These are phyloP conservation scores for Aegilops tauschii DNA, from an alignment of 176 grass and related monocot genomes.

Conservation along the genomic window DNA sequence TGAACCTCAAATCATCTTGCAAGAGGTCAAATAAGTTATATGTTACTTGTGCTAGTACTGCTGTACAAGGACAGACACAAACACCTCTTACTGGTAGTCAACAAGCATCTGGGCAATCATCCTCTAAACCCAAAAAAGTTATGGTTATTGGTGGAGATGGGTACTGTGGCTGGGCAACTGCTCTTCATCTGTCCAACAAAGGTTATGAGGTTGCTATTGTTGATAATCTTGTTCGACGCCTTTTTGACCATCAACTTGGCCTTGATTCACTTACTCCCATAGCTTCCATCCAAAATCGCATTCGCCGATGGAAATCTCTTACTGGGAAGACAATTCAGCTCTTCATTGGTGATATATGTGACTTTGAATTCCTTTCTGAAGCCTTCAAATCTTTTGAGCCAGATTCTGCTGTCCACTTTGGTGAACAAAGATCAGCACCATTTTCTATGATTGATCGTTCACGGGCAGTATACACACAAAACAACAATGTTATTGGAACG, in stretches of 20 bases:
- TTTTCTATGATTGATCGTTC: conserved; percentile 98
- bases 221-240: conserved; percentile 81
- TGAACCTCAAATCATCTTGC: conserved; percentile 23
- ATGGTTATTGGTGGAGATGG: conserved; percentile 99
- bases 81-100: conserved; percentile 46
- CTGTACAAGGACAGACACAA: conserved; percentile 51
- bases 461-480: conserved; percentile 84
- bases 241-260: conserved; percentile 92
- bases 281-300: conserved; percentile 78
- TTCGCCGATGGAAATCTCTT: conserved; percentile 79
- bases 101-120: conserved; percentile 46
- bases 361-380: conserved; percentile 95
- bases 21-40: conserved; percentile 36
- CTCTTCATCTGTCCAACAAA: conserved; percentile 93
- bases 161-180: conserved; percentile 94
- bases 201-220: conserved; percentile 94
- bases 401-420: conserved; percentile 86
- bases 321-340: conserved; percentile 76
- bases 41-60: conserved; percentile 41
- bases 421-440: conserved; percentile 89
- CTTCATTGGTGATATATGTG: conserved; percentile 89
- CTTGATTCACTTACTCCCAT: conserved; percentile 91
- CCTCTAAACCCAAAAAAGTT: conserved; percentile 67
- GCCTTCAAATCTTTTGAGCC: conserved; percentile 93
- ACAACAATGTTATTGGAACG: conserved; percentile 96